Base-by-base conservation (phyloP, 2,329 filamentous ascomycete species). In the Colletotrichum kahawae region DNA sequence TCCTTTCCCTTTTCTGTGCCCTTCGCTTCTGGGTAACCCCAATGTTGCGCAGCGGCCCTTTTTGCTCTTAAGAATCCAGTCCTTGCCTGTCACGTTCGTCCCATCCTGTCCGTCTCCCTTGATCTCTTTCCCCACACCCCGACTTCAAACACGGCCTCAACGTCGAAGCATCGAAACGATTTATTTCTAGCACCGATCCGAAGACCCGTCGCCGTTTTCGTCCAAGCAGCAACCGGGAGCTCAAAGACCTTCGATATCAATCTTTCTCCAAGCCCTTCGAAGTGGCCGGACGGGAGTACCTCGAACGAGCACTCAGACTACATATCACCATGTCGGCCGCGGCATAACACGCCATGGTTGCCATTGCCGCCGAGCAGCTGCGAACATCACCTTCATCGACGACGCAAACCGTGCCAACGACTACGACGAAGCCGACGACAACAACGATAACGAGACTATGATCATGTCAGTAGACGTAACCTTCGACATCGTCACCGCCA, bases 401-500 rank as follows among this genome's bases (percentile, higher is more conserved):
- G 43, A 51, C 43, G 43, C 43, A 21, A 8, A 43, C 56, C 48
- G 29, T 12, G 14, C 9, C 27, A 21, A 43, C 66, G 34, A 29
- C 24, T 5, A 27, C 48, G 43, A 56, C 7, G 31, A 7, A 12
- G 4, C 12, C 34, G 12, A 36, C 43, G 43, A 51, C n/a, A 9
- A 48, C n/a, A 54, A 33, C 13, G 24, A 48, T 18, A 34, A 33
- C 67, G 67, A 21, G 27, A 48, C 36, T 31, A 79, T 79, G 77
- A 76, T 71, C 64, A 70, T 79, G 74, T 78, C 81, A 54, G 21
- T 77, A 62, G 78, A 81, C 69, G 78, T 80, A 63, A 71, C 51
- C 48, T 79, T 82, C 73, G 81, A 79, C 67, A 74, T 81, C 27
- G 76, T 76, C 56, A 77, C 81, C 67, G 81, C 81, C 56, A 73